Evolutionary conservation across 345 rosid genomes (phyloP).

Genomic region (Lumnitzera littorea): DNA sequence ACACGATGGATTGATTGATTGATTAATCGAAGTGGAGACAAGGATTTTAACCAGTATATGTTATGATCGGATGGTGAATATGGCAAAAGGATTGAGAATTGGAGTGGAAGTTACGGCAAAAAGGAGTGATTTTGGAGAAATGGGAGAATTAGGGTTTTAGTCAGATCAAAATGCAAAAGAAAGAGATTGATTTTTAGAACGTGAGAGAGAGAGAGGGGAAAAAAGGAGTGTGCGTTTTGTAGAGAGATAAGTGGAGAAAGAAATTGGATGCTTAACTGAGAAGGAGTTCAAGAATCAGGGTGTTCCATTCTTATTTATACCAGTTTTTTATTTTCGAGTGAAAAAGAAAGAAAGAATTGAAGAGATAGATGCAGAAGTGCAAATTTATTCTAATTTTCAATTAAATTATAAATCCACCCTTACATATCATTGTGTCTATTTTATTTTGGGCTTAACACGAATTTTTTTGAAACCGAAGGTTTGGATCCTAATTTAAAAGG

Average conservation of each 20-base stretch:
- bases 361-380: too few species aligned
- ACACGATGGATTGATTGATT: not conserved
- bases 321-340: too few species aligned
- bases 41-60: slow-evolving; percentile 19
- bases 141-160: slow-evolving; percentile 16
- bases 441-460: too few species aligned
- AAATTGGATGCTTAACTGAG: slow-evolving; percentile 12
- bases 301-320: not conserved
- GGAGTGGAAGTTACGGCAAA: not conserved
- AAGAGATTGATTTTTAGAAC: slow-evolving; percentile 1
- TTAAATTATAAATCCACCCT: too few species aligned
- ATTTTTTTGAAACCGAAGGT: too few species aligned
- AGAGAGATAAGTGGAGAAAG: slow-evolving; percentile 7
- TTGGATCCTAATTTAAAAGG: too few species aligned
- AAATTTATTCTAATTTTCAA: too few species aligned
- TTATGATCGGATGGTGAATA: slow-evolving; percentile 1
- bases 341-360: too few species aligned
- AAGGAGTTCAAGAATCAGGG: not conserved
- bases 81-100: not conserved
- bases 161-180: slow-evolving; percentile 9
- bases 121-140: not conserved
- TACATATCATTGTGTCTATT: too few species aligned
- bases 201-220: not conserved
- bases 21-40: not conserved
- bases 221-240: not conserved